Evolutionary conservation across 2,329 filamentous ascomycete species (phyloP), one percentile per base, ranked within the genome.

Genomic region (Phoma sp.): DNA sequence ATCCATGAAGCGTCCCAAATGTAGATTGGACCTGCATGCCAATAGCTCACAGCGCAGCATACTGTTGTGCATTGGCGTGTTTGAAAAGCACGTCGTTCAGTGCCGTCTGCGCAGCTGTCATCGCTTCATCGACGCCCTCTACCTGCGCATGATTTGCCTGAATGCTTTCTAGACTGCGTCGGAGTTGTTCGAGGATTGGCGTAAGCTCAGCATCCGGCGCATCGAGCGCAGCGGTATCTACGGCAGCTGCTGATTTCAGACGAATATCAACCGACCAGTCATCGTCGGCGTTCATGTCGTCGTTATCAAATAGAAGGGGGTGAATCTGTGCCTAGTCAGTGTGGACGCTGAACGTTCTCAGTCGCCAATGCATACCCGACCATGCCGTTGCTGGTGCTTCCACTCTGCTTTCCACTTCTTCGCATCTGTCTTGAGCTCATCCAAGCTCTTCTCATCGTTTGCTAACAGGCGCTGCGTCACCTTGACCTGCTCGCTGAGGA

Each of bases 401-500:
- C 69, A 72, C 39, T 65, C 61, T 15, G 52, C 49, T 50, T 53
- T 68, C 70, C 68, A 72, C 36, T 65, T 57, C 51, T 64, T 66
- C 29, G 59, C 60, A 38, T 72, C 63, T 49, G 47, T 66, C 52
- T 69, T 69, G 59, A 74, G 62, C 48, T 62, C 49, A 25, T 67
- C 63, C 25, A 73, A 39, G 11, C 60, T 59, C 26, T 68, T 54
- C 29, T 73, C 63, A 25, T 74, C 69, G 26, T 60, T 66, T 11
- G 60, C 42, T 18, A 74, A 56, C 12, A 67, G 28, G 28, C 57
- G 48, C 73, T 87, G 81, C 49, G 87, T 81, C 61, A 79, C 79
- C 55, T 78, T 80, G 60, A 83, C 82, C 71, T 89, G 87, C 23
- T 79, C 76, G 47, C 76, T 76, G 26, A 91, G 77, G 38, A 91